Percentiles rank a stretch among this genome's conserved stretches.
phyloP scores from a whole-genome alignment of 1,284 basidiomycete genomes.

The Ganoderma sp. region DNA sequence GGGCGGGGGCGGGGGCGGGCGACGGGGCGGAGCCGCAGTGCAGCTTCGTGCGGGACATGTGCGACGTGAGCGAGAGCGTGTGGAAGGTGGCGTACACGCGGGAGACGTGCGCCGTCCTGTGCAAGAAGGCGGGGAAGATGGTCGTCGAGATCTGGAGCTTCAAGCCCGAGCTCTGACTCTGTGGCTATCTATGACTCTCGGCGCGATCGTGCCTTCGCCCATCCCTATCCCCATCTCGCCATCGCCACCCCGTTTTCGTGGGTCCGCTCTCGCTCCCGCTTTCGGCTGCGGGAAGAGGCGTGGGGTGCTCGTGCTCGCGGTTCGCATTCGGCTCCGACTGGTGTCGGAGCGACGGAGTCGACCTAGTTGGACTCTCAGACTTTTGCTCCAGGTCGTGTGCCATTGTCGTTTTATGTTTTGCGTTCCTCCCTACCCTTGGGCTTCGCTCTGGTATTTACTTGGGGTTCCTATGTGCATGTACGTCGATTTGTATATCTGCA shows the following conservation, averaged over 20 bases:
- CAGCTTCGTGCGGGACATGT: slow-evolving; percentile 76
- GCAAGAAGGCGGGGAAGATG: slow-evolving; percentile 83
- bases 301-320: not conserved
- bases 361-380: not conserved
- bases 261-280: too few relatives aligned
- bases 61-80: slow-evolving; percentile 78
- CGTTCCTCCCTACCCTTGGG: too few relatives aligned
- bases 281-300: not conserved
- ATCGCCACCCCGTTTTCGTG: too few relatives aligned
- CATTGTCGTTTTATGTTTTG: too few relatives aligned
- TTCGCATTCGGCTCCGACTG: slow-evolving; percentile 6
- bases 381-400: not conserved
- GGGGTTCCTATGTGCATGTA: not conserved
- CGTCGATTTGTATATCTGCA: not conserved
- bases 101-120: slow-evolving; percentile 84
- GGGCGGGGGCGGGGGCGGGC: not conserved
- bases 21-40: slow-evolving; percentile 53
- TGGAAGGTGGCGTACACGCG: slow-evolving; percentile 87
- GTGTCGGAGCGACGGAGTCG: not conserved
- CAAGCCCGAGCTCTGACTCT: slow-evolving; percentile 43
- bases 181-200: not conserved
- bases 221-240: not conserved
- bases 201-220: not conserved
- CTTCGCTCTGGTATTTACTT: not conserved
- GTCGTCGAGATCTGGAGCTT: slow-evolving; percentile 90